Conservation (phyloP, 768 basidiomycete species). For the Trametes cinnabarina region DNA sequence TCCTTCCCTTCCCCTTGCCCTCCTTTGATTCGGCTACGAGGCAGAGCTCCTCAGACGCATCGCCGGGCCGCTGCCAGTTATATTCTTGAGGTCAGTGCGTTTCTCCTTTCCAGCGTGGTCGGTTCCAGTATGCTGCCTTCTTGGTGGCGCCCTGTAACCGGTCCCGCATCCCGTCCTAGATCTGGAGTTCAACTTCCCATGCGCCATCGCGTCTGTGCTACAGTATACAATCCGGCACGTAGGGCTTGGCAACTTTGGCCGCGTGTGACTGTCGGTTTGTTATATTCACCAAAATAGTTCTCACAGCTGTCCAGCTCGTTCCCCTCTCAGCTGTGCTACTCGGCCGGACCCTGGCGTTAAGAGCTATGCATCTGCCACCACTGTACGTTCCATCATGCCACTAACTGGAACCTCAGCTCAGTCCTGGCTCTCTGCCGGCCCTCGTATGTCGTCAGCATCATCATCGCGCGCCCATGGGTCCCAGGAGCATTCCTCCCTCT, state of each 20-base stretch:
- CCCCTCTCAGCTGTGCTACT: background rate
- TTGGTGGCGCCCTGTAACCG: background rate
- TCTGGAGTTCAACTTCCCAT: background rate
- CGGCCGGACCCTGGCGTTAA: slow-evolving; percentile 19
- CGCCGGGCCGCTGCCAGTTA: background rate
- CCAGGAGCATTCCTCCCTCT: background rate
- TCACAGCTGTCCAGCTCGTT: slow-evolving; percentile 7
- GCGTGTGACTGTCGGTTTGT: slow-evolving; percentile 1
- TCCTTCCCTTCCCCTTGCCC: background rate
- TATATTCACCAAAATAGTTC: slow-evolving; percentile 9
- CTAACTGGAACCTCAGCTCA: slow-evolving; percentile 6
- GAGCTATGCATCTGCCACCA: background rate
- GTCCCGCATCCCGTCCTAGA: background rate
- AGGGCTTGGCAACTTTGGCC: background rate
- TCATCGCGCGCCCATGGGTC: background rate
- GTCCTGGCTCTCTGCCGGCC: background rate
- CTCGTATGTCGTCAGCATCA: background rate
- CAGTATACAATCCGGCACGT: background rate
- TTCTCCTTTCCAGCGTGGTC: background rate
- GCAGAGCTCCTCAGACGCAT: background rate
- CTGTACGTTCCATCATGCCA: background rate
- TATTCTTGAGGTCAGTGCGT: background rate
- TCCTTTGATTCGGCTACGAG: slow-evolving; percentile 2
- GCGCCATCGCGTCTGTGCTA: background rate
- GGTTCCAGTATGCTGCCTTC: background rate